These are phyloP conservation scores for Fusarium transvaalense DNA, from an alignment of 2,329 filamentous ascomycete species.

Conservation along the genomic window DNA sequence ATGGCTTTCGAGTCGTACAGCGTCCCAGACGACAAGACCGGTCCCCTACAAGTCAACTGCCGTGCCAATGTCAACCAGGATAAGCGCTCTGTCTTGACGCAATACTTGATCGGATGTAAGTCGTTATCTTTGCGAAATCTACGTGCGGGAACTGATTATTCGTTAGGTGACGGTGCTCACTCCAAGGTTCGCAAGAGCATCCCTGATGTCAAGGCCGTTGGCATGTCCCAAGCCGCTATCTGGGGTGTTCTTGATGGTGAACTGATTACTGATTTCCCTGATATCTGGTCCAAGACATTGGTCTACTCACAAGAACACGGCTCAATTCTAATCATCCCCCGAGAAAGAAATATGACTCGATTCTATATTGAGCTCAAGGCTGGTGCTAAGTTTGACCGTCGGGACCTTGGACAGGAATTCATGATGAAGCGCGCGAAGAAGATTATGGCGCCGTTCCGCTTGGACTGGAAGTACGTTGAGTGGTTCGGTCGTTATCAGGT, in stretches of 20 bases:
- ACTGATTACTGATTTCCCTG: conserved; percentile 78
- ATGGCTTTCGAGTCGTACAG: conserved; percentile 72
- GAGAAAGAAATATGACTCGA: conserved; percentile 79
- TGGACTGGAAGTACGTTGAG: conserved; percentile 70
- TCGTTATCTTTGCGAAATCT: conserved; percentile 1
- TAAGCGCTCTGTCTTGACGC: conserved; percentile 64
- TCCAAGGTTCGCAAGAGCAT: conserved; percentile 77
- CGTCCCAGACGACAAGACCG: conserved; percentile 58
- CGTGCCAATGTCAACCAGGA: conserved; percentile 65
- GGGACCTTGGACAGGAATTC: conserved; percentile 69
- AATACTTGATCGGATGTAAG: conserved; percentile 76
- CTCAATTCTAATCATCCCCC: conserved; percentile 79
- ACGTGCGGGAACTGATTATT: conserved; percentile 17
- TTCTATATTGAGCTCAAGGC: conserved; percentile 70
- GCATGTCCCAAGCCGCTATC: conserved; percentile 65
- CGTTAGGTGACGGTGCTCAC: conserved; percentile 74
- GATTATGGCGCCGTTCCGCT: conserved; percentile 69
- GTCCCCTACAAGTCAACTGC: conserved; percentile 64
- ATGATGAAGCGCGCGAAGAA: conserved; percentile 75
- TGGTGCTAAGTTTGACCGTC: conserved; percentile 55
- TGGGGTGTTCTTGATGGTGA: conserved; percentile 81
- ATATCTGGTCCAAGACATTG: conserved; percentile 80
- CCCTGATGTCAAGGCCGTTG: conserved; percentile 66
- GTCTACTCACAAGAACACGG: conserved; percentile 75
- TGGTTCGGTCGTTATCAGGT: conserved; percentile 82